Conservation (phyloP, 2,329 filamentous ascomycete species). For the Sporothrix euskadiensis region DNA sequence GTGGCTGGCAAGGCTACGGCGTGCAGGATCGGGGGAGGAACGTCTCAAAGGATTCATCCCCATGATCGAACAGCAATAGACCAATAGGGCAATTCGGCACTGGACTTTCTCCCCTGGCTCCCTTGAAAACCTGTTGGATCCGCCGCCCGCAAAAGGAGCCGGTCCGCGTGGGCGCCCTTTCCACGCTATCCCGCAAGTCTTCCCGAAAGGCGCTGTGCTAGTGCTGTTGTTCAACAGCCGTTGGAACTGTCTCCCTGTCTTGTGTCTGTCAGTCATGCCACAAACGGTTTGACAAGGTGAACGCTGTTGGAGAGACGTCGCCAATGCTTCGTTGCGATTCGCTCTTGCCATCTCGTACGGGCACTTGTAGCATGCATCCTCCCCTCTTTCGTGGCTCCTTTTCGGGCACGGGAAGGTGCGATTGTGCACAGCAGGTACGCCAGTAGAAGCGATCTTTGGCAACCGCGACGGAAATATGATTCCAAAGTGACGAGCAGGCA, state of each 20-base stretch:
- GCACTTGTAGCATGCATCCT: too few relatives aligned
- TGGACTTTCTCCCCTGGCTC: not conserved
- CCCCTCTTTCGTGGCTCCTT: not conserved
- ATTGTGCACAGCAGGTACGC: not conserved
- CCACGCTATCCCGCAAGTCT: not conserved
- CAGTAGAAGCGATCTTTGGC: not conserved
- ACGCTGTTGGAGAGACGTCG: not conserved
- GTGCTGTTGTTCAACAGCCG: not conserved
- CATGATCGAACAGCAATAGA: not conserved
- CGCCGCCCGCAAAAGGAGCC: conserved; percentile 1
- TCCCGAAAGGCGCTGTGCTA: not conserved
- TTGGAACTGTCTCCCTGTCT: not conserved
- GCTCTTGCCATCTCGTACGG: not conserved
- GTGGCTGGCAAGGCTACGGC: not conserved
- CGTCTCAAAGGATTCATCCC: conserved; percentile 7
- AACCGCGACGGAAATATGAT: not conserved
- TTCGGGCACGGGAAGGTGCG: not conserved
- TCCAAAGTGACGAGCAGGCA: not conserved
- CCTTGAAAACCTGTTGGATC: not conserved
- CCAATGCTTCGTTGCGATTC: not conserved
- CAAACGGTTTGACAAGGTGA: not conserved
- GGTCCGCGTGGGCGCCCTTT: not conserved
- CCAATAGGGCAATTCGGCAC: not conserved
- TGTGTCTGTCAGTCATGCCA: not conserved
- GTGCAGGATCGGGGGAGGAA: not conserved